Base-by-base conservation (phyloP, 176 grass and related monocot species). In the Guadua angustifolia region DNA sequence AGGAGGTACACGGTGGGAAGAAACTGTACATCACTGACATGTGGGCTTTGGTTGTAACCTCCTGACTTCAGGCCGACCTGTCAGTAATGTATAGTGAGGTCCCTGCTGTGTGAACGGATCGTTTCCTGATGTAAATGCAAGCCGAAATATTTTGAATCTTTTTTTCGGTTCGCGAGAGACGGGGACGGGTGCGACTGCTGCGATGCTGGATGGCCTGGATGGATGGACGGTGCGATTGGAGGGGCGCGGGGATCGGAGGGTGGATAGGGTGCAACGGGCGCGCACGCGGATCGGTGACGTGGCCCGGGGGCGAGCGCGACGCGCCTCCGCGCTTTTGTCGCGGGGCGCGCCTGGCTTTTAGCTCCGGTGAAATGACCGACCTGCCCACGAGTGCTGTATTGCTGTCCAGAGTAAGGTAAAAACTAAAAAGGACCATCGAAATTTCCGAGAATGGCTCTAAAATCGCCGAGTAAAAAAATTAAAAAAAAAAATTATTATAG, bases 221-320 rank as follows among this genome's bases (percentile, higher is more conserved):
- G 35, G 16, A 60, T 71, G 86, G 82, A 91, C 89, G 87, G 87
- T 0, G 1, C 19, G 94, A 89, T 91, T 7, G 0, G 3, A 7
- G 0, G 1, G 6, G 11, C 3, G 29, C 1, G 18, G 43, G 43
- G 25, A 94, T 97, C 85, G 78, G 70, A 91, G 3, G 83, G 81
- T 1, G 4, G 1, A 21, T 35, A 83, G 3, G 69, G 8, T 0
- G 0, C 16, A 6, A 26, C 36, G 38, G 21, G 74, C 10, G 24
- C 45, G 68, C 82, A 71, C 82, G 71, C 84, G 87, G 94, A 97
- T 97, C 73, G 82, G 17, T 91, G 91, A 91, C 87, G 86, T 96
- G 94, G 88, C 13, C 21, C 7, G 5, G 32, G 56, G 71, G 58
- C 64, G 52, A n/a, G 74, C 56, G 57, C 15, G 21, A 21, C 83